Percentiles rank a stretch among this genome's conserved stretches.
These are phyloP conservation scores for Chrysoporthe deuterocubensis DNA, from an alignment of 2,329 filamentous ascomycete species.

Conservation along the genomic window DNA sequence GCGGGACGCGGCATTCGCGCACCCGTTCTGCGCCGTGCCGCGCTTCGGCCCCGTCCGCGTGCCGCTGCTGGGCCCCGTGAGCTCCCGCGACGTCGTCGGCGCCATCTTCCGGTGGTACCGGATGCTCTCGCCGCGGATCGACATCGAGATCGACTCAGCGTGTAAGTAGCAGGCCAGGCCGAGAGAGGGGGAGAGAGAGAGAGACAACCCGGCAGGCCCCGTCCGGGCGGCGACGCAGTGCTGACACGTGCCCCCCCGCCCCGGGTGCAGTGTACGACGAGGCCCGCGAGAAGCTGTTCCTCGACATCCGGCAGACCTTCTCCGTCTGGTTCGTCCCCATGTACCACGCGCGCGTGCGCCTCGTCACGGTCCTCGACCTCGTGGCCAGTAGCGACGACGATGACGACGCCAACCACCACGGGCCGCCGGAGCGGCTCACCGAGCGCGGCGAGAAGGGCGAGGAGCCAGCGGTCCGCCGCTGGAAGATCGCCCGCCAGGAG, in stretches of 20 bases:
- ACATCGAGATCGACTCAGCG: slow-evolving; percentile 65
- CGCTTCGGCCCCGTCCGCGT: slow-evolving; percentile 45
- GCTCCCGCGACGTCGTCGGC: slow-evolving; percentile 69
- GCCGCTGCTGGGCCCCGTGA: slow-evolving; percentile 48
- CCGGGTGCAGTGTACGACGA: slow-evolving; percentile 66
- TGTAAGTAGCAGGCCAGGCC: slow-evolving; percentile 41
- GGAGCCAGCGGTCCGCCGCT: slow-evolving; percentile 25
- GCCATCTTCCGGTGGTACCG: slow-evolving; percentile 84
- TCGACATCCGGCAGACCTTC: slow-evolving; percentile 76
- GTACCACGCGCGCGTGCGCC: slow-evolving; percentile 68
- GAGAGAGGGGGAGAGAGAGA: no score
- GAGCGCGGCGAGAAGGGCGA: not conserved
- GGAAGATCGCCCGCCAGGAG: slow-evolving; percentile 66
- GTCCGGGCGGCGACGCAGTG: no score
- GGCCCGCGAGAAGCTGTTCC: slow-evolving; percentile 68
- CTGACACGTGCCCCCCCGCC: no score
- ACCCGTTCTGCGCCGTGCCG: slow-evolving; percentile 77
- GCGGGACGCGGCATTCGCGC: slow-evolving; percentile 71
- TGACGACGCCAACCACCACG: not conserved
- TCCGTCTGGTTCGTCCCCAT: slow-evolving; percentile 78
- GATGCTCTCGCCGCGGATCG: slow-evolving; percentile 75
- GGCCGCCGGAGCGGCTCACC: no score
- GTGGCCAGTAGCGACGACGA: slow-evolving; percentile 35
- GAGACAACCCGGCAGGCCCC: not conserved
- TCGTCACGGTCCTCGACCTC: slow-evolving; percentile 71